Evolutionary conservation across 805 yeast genomes (phyloP), one percentile per base, ranked within the genome.

Genomic region (Candida wancherniae): DNA sequence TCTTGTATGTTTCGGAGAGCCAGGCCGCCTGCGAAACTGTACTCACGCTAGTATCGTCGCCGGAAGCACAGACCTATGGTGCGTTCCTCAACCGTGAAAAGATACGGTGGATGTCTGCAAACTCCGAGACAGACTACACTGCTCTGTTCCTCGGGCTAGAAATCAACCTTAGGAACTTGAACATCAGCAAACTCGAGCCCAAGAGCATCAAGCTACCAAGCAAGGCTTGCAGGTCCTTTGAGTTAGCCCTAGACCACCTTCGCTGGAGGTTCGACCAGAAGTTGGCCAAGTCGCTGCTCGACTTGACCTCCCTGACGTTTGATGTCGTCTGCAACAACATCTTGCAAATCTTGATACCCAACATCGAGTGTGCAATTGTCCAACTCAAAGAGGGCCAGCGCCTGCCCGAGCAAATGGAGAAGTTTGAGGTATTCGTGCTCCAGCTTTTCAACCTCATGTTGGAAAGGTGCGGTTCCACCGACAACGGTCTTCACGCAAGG

Each of bases 1-100:
- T 88, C 47, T 50, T 88, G 16, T 63, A 85, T n/a, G 55, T 88
- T 0, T 70, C 92, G 0, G 61, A 75, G 0, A 50, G 63, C 20
- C 16, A 44, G 8, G 30, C 36, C 2, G 43, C 40, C 3, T 55
- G 58, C 30, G 24, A 46, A 4, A 22, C 30, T 14, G 55, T 53
- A 6, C 31, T 39, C 21, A 33, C 25, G 1, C 31, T 50, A 1
- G 46, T 57, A 1, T 30, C 40, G 4, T 50, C 60, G 8, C 24
- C 34, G 1, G 36, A 23, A 4, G 49, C 60, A n/a, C 42, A 45
- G 19, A 24, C 32, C 1, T 55, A 51, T 36, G 70, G 70, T 1
- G 70, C 67, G 1, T 48, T 40, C 29, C 48, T 62, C 3, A 65
- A 65, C 38, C 40, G 38, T 11, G 50, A 47, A 7, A 66, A 66